Base-by-base conservation (phyloP, 73 alveolate species). In the Urostyla sp. region DNA sequence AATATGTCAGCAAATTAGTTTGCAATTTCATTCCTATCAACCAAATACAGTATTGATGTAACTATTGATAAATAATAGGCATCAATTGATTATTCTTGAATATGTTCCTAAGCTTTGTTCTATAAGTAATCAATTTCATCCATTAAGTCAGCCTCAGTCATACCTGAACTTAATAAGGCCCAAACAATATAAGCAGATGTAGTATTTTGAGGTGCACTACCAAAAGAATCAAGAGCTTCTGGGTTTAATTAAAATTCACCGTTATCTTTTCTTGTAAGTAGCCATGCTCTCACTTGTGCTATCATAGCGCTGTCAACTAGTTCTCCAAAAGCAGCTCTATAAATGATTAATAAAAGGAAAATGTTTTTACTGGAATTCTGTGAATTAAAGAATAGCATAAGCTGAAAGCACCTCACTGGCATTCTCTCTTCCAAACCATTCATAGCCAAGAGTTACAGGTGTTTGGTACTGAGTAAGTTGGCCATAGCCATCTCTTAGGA, bases 321-420 rank as follows among this genome's bases (percentile, higher is more conserved):
- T n/a, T n/a, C n/a, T n/a, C n/a, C n/a, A n/a, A n/a, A n/a, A n/a
- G n/a, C n/a, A n/a, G n/a, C n/a, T n/a, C n/a, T n/a, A n/a, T n/a
- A n/a, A n/a, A n/a, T n/a, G n/a, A n/a, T n/a, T n/a, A n/a, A n/a
- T n/a, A n/a, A n/a, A n/a, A 55, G 54, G 24, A 54, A 75, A n/a
- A n/a, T n/a, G n/a, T n/a, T n/a, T n/a, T 35, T 60, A 51, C 51
- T 63, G 53, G 84, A 79, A 63, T 36, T 79, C 84, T 7, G 36
- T 23, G 76, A 79, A 79, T 54, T 79, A 54, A 66, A 46, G 16
- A 6, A 79, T 57, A 11, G 84, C 90, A 26, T 63, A 79, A 1
- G 84, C 83, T 5, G 84, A 49, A 15, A 79, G 80, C 21, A 67
- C 75, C 51, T 79, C 90, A 67, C 66, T 82, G 15, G 75, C 90